Evolutionary conservation across 179 eudicot species (phyloP).

Genomic region (Silene coronaria): DNA sequence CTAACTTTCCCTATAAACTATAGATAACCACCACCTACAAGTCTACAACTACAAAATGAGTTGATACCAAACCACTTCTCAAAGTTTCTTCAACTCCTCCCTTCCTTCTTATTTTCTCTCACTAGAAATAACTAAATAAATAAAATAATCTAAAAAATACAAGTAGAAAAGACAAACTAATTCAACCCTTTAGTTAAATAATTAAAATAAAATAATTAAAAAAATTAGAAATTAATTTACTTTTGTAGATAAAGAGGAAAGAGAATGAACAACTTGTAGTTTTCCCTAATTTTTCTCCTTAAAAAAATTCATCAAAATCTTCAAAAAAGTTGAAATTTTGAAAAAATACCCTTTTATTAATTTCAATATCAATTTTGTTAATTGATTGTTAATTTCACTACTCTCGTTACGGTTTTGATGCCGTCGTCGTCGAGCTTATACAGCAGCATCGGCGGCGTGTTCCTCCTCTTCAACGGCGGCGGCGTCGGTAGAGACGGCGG

Average conservation of each 20-base stretch:
- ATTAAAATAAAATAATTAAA: not conserved
- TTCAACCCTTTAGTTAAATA: not conserved
- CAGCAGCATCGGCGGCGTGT: slow-evolving; percentile 28
- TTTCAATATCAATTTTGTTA: not conserved
- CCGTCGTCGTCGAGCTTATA: slow-evolving; percentile 23
- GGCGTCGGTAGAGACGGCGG: slow-evolving; percentile 18
- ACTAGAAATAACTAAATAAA: not conserved
- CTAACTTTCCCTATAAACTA: too few relatives aligned
- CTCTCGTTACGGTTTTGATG: slow-evolving; percentile 32
- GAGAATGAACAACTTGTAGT: too few relatives aligned
- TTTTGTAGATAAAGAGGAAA: too few relatives aligned
- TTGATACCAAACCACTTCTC: not conserved
- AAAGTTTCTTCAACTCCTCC: not conserved
- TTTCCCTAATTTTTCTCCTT: too few relatives aligned
- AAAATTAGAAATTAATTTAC: not conserved
- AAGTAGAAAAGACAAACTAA: slow-evolving; percentile 6
- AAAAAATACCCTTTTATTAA: too few relatives aligned
- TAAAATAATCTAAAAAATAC: not conserved
- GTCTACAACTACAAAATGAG: not conserved
- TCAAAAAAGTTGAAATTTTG: too few relatives aligned
- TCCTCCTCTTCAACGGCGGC: slow-evolving; percentile 26
- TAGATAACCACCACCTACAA: not conserved
- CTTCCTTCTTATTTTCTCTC: not conserved
- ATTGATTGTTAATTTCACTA: slow-evolving; percentile 3
- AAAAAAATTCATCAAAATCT: too few relatives aligned